These are phyloP conservation scores for Polygonum aviculare DNA, from an alignment of 148 eudicot genomes.

Conservation along the genomic window DNA sequence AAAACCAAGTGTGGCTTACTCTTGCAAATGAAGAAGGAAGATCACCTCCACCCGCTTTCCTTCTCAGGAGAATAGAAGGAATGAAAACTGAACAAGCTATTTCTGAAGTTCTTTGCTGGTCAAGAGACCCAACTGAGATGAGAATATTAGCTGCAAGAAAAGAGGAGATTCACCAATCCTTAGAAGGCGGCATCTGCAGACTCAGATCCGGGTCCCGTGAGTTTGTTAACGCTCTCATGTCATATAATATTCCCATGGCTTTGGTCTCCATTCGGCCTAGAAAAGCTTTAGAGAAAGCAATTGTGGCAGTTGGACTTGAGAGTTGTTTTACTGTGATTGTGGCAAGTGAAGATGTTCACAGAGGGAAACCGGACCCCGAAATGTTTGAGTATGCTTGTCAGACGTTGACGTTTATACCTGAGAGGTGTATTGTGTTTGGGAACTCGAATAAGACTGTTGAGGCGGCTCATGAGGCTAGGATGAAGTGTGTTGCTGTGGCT, in stretches of 20 bases:
- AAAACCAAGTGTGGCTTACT: constrained; percentile 74
- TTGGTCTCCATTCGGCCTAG: constrained; percentile 82
- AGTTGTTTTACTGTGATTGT: constrained; percentile 69
- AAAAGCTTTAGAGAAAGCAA: constrained; percentile 59
- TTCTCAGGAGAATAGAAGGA: constrained; percentile 62
- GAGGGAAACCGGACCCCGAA: constrained; percentile 97
- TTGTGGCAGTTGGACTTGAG: constrained; percentile 56
- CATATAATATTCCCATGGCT: constrained; percentile 80
- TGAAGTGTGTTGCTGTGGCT: constrained; percentile 98
- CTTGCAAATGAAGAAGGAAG: constrained; percentile 89
- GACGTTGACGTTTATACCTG: constrained; percentile 64
- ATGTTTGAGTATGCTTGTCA: constrained; percentile 89
- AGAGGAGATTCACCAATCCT: constrained; percentile 66
- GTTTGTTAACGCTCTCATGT: constrained; percentile 47
- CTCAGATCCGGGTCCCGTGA: constrained; percentile 74
- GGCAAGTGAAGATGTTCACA: constrained; percentile 74
- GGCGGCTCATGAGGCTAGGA: constrained; percentile 89
- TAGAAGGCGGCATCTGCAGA: constrained; percentile 68
- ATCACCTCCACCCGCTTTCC: constrained; percentile 57
- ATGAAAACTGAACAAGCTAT: constrained; percentile 97
- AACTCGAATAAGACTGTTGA: constrained; percentile 84
- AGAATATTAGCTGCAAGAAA: constrained; percentile 56
- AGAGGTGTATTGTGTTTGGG: constrained; percentile 89
- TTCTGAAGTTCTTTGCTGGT: constrained; percentile 92
- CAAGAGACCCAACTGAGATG: constrained; percentile 58